Base-by-base conservation (phyloP, 1,139 yeast genomes). In the Magnusiomyces sp. region DNA sequence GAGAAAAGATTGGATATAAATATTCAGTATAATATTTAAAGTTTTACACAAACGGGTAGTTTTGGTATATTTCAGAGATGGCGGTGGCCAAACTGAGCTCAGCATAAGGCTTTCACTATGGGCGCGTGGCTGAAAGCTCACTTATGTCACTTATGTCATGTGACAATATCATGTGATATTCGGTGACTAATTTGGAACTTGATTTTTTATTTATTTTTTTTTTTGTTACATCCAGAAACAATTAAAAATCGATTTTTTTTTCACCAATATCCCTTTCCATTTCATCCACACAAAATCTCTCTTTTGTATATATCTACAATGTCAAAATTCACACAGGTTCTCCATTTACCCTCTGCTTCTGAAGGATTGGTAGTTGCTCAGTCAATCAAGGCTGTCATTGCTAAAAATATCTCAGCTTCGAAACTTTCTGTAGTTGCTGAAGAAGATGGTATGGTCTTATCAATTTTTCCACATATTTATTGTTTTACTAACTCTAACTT, bases 281-380 rank as follows among this genome's bases (percentile, higher is more conserved):
- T 34, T 34, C 17, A n/a, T 34, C 38, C 10, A 34, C 14, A 4
- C 14, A 34, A 34, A 5, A 37, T n/a, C 16, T 6, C n/a, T 20
- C n/a, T 37, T 37, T 14, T n/a, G 2, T 3, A 17, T 11, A 11
- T 37, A 37, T 34, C 17, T n/a, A 37, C 17, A n/a, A 37, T 37
- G 40, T 37, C 40, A 14, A 37, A 32, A 10, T 47, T 29, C 17
- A 17, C 27, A 38, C 16, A 19, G 20, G 16, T 44, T 9, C 48
- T 45, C 6, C 13, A 34, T 16, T 29, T 50, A 6, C 52, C 52
- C 32, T 32, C 47, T 9, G 48, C 50, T 19, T 39, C 45, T 31
- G 51, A 50, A 19, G 53, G 49, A 14, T 34, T 45, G 5, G 33
- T 46, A 11, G 53, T 33, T 14, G 43, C 50, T 39, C 48, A 43